phyloP scores from a whole-genome alignment of 306 rosid species.

The Rubus idaeus region DNA sequence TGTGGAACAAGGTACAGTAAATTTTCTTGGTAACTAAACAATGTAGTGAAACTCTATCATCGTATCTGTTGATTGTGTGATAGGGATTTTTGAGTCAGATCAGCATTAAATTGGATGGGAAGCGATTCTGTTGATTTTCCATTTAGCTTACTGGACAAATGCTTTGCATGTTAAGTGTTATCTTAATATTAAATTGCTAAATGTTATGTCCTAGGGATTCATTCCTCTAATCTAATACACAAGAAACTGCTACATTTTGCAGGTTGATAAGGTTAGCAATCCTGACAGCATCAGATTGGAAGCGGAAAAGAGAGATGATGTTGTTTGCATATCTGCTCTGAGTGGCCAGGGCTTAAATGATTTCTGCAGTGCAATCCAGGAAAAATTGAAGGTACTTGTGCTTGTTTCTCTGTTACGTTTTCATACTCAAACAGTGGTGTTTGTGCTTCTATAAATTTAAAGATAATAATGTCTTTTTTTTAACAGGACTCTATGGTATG shows the following conservation, averaged over 20 bases:
- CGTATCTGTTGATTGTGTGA: neutral
- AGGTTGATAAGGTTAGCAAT: slow-evolving; percentile 78
- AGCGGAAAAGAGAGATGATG: slow-evolving; percentile 72
- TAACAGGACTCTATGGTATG: slow-evolving; percentile 89
- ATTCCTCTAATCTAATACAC: slow-evolving; percentile 5
- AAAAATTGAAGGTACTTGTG: slow-evolving; percentile 67
- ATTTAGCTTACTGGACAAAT: neutral
- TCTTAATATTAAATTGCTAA: neutral
- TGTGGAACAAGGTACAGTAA: slow-evolving; percentile 84
- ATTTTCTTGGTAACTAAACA: slow-evolving; percentile 9
- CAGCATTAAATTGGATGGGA: neutral
- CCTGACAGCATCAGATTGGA: slow-evolving; percentile 62
- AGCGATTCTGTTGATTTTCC: neutral
- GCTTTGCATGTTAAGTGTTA: neutral
- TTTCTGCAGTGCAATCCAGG: slow-evolving; percentile 79
- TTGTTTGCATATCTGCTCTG: slow-evolving; percentile 82
- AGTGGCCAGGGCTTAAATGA: slow-evolving; percentile 68
- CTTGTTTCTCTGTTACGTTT: neutral
- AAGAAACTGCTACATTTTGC: slow-evolving; percentile 22
- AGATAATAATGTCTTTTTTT: slow-evolving; percentile 1
- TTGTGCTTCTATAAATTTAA: slow-evolving; percentile 19
- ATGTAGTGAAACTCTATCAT: neutral
- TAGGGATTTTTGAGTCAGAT: neutral
- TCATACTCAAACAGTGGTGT: neutral
- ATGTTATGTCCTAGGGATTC: neutral